These are phyloP conservation scores for Aspergillus floridensis DNA, from an alignment of 2,329 filamentous ascomycete species.

Conservation along the genomic window DNA sequence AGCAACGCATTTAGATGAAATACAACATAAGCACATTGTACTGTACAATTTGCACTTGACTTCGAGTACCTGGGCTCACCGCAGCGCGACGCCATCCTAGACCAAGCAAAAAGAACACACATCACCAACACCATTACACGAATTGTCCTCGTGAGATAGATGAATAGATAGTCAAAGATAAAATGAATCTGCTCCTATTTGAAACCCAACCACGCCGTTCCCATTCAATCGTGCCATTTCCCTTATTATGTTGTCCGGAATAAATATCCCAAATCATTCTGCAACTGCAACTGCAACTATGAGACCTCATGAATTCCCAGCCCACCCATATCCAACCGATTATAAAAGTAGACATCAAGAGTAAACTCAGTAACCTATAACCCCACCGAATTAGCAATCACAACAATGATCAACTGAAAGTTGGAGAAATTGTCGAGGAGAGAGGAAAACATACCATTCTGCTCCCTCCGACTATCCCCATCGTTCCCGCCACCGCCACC, in stretches of 20 bases:
- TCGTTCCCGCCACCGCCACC: conserved; percentile 26
- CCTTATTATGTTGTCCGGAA: not conserved
- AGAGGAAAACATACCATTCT: conserved; percentile 42
- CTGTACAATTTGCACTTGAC: no score
- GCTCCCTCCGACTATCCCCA: conserved; percentile 43
- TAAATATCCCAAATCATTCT: not conserved
- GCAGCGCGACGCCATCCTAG: no score
- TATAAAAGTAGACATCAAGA: not conserved
- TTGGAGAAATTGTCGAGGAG: not conserved
- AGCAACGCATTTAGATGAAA: not conserved
- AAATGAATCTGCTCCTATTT: no score
- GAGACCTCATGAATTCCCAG: not conserved
- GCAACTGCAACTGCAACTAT: not conserved
- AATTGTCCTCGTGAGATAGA: no score
- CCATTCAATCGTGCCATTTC: not conserved
- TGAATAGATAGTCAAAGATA: no score
- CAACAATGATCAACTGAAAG: not conserved
- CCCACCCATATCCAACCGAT: not conserved
- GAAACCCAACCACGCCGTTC: not conserved
- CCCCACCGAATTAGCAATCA: not conserved
- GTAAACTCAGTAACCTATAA: not conserved
- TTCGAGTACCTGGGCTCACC: no score
- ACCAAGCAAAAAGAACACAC: no score
- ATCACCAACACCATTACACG: not conserved
- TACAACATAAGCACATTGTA: no score